These are phyloP conservation scores for Chaetoscypha palmicola DNA, from an alignment of 2,329 filamentous ascomycete species.

Conservation along the genomic window DNA sequence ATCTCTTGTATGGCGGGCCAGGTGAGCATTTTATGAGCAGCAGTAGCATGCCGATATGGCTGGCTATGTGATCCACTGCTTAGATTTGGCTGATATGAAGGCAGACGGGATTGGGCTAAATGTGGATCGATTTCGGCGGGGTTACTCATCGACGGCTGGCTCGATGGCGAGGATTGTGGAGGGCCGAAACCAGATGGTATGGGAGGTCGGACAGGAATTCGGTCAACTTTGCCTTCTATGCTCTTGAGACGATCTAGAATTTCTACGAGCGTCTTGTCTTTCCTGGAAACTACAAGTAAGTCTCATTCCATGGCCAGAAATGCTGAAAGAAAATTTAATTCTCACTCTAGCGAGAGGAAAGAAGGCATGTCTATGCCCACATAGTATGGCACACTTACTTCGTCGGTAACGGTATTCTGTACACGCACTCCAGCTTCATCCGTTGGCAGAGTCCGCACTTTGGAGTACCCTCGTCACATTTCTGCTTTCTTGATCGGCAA, in stretches of 20 bases:
- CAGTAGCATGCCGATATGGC: slow-evolving; percentile 29
- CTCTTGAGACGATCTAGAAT: slow-evolving; percentile 50
- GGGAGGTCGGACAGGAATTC: slow-evolving; percentile 22
- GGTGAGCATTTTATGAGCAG: slow-evolving; percentile 45
- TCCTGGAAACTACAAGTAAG: slow-evolving; percentile 36
- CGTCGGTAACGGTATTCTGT: slow-evolving; percentile 53
- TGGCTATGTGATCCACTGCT: slow-evolving; percentile 11
- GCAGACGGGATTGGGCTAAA: slow-evolving; percentile 8
- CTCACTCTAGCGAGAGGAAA: not conserved
- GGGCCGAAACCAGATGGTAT: slow-evolving; percentile 14
- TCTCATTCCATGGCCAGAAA: not conserved
- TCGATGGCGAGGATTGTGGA: slow-evolving; percentile 23
- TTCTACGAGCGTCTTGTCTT: slow-evolving; percentile 56
- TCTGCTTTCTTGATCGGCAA: slow-evolving; percentile 54
- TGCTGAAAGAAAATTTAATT: not conserved
- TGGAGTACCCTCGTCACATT: slow-evolving; percentile 56
- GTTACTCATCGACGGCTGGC: slow-evolving; percentile 13
- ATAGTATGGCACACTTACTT: slow-evolving; percentile 42
- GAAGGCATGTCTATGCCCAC: not conserved
- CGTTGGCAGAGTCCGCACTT: slow-evolving; percentile 53
- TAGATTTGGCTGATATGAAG: slow-evolving; percentile 15
- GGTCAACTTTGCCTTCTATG: slow-evolving; percentile 50
- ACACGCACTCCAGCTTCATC: slow-evolving; percentile 51
- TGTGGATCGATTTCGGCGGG: slow-evolving; percentile 15
- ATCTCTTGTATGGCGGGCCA: slow-evolving; percentile 41